Conservation (phyloP, 306 rosid species). For the Hippophae rhamnoides region DNA sequence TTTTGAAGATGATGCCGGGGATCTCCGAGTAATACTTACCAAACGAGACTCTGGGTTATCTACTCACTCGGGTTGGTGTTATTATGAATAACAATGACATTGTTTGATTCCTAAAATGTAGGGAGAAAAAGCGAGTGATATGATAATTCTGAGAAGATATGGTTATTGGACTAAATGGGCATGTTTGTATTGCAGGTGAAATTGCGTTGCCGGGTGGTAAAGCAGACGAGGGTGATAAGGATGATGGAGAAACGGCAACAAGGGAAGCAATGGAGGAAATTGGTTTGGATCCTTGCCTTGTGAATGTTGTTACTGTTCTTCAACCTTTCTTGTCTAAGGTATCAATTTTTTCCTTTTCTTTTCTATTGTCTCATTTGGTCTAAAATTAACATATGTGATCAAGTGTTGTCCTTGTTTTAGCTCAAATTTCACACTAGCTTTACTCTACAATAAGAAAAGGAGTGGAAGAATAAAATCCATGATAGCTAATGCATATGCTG, state of each 20-base stretch:
- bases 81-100: neutral
- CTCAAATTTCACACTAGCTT: too few relatives aligned
- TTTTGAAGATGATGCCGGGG: slow-evolving; percentile 76
- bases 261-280: slow-evolving; percentile 93
- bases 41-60: slow-evolving; percentile 66
- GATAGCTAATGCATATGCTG: too few relatives aligned
- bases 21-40: slow-evolving; percentile 78
- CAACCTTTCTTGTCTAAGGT: slow-evolving; percentile 96
- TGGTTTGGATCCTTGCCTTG: slow-evolving; percentile 79
- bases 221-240: slow-evolving; percentile 79
- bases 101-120: slow-evolving; percentile 13
- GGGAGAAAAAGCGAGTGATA: neutral
- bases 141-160: neutral
- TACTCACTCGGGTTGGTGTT: slow-evolving; percentile 72
- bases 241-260: slow-evolving; percentile 78
- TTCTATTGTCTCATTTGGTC: neutral
- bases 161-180: neutral
- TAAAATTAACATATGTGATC: neutral
- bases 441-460: too few relatives aligned
- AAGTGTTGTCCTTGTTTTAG: neutral
- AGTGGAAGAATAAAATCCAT: too few relatives aligned
- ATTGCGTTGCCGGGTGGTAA: slow-evolving; percentile 96
- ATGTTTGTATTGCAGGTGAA: slow-evolving; percentile 49
- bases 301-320: slow-evolving; percentile 66
- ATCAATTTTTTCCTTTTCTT: slow-evolving; percentile 1